Percentiles rank a stretch among this genome's conserved stretches.
Conservation (phyloP, 208 protist species). For the Wallacemonas sp. region DNA sequence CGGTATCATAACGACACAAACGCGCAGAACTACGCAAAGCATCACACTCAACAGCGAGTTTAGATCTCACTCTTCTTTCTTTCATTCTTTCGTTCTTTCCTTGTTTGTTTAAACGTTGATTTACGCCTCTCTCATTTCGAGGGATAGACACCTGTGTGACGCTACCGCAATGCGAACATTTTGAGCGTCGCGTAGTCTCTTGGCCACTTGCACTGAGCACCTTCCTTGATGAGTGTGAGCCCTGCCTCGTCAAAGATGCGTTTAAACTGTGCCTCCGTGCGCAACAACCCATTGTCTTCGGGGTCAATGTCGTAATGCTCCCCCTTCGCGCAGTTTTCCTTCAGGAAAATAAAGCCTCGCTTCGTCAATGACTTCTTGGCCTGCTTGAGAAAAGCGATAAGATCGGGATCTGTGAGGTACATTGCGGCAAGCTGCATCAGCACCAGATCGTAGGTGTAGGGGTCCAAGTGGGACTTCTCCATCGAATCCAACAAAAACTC, state of each 20-base stretch:
- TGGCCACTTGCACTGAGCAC: constrained; percentile 44
- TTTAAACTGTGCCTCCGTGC: constrained; percentile 50
- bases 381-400: constrained; percentile 41
- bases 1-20: too few species aligned
- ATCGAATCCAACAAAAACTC: constrained; percentile 44
- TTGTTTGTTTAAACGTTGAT: neutral
- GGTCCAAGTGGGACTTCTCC: constrained; percentile 29
- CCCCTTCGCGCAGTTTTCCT: constrained; percentile 52
- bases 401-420: constrained; percentile 68
- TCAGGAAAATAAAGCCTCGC: constrained; percentile 63
- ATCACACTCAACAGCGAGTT: too few species aligned
- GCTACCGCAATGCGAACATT: constrained; percentile 63
- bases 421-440: constrained; percentile 66
- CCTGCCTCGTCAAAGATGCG: constrained; percentile 43
- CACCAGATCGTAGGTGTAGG: constrained; percentile 53
- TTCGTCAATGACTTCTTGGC: constrained; percentile 31
- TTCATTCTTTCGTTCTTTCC: neutral
- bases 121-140: neutral
- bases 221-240: constrained; percentile 28
- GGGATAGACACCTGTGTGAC: too few species aligned
- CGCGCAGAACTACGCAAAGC: too few species aligned
- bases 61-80: too few species aligned
- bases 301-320: constrained; percentile 47
- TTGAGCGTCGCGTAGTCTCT: constrained; percentile 48
- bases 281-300: constrained; percentile 51